phyloP scores from a whole-genome alignment of 2,329 filamentous ascomycete genomes.

The Beauveria sp. region DNA sequence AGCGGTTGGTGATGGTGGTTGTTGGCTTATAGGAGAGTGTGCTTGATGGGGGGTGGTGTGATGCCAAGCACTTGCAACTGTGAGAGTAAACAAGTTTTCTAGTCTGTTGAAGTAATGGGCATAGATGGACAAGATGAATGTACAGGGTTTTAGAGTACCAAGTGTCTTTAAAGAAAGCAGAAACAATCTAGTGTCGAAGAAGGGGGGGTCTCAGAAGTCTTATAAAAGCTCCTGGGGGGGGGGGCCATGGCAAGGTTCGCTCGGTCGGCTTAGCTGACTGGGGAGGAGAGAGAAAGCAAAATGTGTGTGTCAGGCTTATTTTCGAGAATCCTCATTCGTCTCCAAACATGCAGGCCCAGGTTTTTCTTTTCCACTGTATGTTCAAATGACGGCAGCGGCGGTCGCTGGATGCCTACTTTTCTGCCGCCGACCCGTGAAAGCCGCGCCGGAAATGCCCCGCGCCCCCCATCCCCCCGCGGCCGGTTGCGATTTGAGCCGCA shows the following conservation, averaged over 20 bases:
- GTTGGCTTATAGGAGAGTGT: not conserved
- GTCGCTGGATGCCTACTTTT: not conserved
- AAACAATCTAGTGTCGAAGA: not conserved
- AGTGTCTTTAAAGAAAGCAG: not conserved
- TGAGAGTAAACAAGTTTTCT: not conserved
- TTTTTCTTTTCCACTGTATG: not conserved
- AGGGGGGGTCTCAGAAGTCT: not conserved
- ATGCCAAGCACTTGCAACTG: not conserved
- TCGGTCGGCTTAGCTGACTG: slow-evolving; percentile 2
- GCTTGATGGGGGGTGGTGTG: not conserved
- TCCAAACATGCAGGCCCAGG: not conserved
- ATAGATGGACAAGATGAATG: not conserved
- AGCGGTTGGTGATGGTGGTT: not conserved
- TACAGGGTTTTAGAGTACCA: not conserved
- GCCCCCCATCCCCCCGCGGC: not conserved
- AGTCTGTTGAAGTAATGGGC: not conserved
- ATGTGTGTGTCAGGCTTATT: slow-evolving; percentile 5
- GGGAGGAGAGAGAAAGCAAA: not conserved
- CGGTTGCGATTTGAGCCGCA: not conserved
- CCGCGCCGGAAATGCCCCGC: slow-evolving; percentile 10
- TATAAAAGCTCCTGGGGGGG: not conserved
- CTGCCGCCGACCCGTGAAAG: not conserved
- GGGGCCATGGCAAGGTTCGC: not conserved
- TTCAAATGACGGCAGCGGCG: not conserved
- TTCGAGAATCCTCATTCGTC: slow-evolving; percentile 2